phyloP scores from a whole-genome alignment of 129 eudicot genomes.

The Flaveria robusta region DNA sequence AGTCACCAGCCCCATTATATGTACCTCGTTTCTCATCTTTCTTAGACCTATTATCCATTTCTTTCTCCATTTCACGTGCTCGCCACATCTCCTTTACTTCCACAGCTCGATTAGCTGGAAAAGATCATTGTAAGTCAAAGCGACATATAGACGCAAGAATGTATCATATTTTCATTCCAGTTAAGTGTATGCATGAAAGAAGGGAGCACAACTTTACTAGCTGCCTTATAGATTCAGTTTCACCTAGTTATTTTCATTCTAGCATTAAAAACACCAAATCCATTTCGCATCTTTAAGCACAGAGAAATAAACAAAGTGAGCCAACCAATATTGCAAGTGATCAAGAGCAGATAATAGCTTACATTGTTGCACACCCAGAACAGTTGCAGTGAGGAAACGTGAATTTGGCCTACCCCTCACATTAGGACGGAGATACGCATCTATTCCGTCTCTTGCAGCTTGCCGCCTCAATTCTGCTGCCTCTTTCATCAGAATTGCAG shows the following conservation, averaged over 20 bases:
- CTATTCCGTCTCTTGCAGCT: constrained; percentile 76
- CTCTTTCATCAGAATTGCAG: constrained; percentile 86
- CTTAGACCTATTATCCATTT: constrained; percentile 52
- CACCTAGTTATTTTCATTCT: background rate
- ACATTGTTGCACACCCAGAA: constrained; percentile 93
- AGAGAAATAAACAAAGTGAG: constrained; percentile 4
- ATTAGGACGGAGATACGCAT: constrained; percentile 72
- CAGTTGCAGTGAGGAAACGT: constrained; percentile 90
- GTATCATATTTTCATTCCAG: background rate
- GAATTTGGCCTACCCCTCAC: constrained; percentile 89
- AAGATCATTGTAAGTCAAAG: background rate
- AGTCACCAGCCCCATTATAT: constrained; percentile 24
- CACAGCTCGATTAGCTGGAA: constrained; percentile 73
- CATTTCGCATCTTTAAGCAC: constrained; percentile 12
- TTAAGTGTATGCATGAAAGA: background rate
- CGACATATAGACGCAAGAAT: background rate
- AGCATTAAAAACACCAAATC: background rate
- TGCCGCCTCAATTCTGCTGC: constrained; percentile 84
- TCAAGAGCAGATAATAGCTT: constrained; percentile 19
- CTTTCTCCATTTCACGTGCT: constrained; percentile 71
- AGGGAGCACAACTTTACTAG: background rate
- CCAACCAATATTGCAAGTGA: constrained; percentile 10
- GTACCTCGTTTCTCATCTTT: constrained; percentile 40
- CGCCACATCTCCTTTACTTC: constrained; percentile 97
- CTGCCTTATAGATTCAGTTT: too few relatives aligned